These are phyloP conservation scores for Prunella vulgaris DNA, from an alignment of 257 asterid species.

Conservation along the genomic window DNA sequence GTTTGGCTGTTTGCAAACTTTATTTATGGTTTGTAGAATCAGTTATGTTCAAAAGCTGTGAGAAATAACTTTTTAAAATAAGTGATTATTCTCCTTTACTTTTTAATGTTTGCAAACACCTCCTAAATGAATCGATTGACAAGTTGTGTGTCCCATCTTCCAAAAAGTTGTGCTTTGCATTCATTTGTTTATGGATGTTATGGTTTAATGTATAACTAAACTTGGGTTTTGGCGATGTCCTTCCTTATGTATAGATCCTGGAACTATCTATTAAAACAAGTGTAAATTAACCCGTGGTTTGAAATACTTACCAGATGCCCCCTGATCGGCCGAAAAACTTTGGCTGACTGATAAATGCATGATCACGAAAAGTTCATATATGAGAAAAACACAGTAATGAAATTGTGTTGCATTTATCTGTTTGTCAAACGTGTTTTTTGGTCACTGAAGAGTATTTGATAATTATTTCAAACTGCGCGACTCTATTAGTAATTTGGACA, in stretches of 20 bases:
- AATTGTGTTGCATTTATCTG: neutral
- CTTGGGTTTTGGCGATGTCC: neutral
- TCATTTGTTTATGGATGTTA: neutral
- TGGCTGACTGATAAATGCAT: neutral
- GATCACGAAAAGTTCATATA: neutral
- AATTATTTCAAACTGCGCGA: too few relatives aligned
- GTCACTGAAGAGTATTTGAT: too few relatives aligned
- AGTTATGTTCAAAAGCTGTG: too few relatives aligned
- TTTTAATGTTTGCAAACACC: too few relatives aligned
- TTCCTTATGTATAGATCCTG: too few relatives aligned
- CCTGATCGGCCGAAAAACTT: neutral
- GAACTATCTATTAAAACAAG: neutral
- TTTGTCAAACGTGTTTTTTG: neutral
- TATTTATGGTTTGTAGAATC: too few relatives aligned
- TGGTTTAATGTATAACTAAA: neutral
- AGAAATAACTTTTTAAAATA: too few relatives aligned
- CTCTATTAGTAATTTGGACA: neutral
- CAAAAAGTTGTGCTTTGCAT: neutral
- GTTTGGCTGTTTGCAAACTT: too few relatives aligned
- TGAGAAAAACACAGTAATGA: neutral
- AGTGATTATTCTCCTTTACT: too few relatives aligned
- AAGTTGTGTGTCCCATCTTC: neutral
- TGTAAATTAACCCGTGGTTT: neutral
- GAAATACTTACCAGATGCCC: neutral
- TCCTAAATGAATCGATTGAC: neutral